These are phyloP conservation scores for Setomelanomma holmii DNA, from an alignment of 2,329 filamentous ascomycete genomes.

Conservation along the genomic window DNA sequence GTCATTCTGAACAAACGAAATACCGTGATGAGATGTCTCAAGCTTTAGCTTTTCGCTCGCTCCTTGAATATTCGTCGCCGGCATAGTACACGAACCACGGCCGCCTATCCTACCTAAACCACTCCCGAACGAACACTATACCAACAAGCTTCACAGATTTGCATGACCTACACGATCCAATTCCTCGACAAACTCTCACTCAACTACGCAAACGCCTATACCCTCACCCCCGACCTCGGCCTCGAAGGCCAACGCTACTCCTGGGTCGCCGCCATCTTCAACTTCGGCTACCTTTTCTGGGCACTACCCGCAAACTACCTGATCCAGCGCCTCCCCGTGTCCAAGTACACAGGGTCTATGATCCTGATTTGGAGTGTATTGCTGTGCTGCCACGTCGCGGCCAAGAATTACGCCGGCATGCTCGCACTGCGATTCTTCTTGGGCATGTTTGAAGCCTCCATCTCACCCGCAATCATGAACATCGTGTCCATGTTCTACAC, in stretches of 20 bases:
- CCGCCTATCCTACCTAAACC: no score
- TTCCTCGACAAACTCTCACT: conserved; percentile 54
- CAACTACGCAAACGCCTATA: conserved; percentile 52
- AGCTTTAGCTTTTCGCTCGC: no score
- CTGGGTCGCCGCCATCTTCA: conserved; percentile 54
- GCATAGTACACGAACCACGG: no score
- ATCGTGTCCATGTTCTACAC: conserved; percentile 50
- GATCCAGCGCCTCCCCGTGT: conserved; percentile 46
- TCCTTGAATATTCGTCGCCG: no score
- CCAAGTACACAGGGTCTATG: conserved; percentile 48
- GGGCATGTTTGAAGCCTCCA: conserved; percentile 48
- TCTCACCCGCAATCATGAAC: conserved; percentile 47
- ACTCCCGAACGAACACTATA: background rate
- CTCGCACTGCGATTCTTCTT: conserved; percentile 44
- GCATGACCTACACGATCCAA: conserved; percentile 55
- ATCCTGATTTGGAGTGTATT: conserved; percentile 56
- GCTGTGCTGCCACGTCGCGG: conserved; percentile 51
- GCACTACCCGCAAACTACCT: conserved; percentile 50
- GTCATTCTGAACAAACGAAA: background rate
- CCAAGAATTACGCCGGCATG: conserved; percentile 47
- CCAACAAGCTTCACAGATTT: conserved; percentile 32
- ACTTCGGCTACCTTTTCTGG: conserved; percentile 55
- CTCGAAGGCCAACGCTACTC: conserved; percentile 48
- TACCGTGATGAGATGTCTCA: no score
- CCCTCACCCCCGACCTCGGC: conserved; percentile 45